Conservation (phyloP, 148 eudicot species). For the Persicaria maculosa region DNA sequence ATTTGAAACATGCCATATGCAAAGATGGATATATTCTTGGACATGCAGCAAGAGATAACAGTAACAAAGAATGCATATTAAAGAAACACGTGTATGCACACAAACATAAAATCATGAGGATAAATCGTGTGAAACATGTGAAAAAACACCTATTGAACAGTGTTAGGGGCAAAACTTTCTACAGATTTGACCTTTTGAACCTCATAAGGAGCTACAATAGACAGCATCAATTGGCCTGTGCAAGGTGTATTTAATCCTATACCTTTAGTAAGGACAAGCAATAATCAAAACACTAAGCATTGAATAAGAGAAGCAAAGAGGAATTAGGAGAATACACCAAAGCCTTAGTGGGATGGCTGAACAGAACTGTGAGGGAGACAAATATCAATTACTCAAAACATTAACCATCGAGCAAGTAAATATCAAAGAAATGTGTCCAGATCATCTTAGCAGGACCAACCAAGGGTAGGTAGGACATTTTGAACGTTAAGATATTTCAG, state of each 20-base stretch:
- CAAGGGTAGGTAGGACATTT: not conserved
- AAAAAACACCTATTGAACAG: not conserved
- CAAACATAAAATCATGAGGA: not conserved
- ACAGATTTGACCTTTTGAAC: no score
- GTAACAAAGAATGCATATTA: no score
- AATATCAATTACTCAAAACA: not conserved
- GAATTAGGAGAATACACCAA: not conserved
- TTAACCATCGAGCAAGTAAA: not conserved
- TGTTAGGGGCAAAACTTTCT: not conserved
- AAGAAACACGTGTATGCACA: not conserved
- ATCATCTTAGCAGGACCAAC: not conserved
- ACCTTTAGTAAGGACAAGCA: not conserved
- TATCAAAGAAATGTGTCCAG: not conserved
- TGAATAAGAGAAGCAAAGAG: not conserved
- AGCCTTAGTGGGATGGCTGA: not conserved
- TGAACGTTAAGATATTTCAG: not conserved
- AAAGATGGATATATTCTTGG: no score
- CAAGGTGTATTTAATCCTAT: not conserved
- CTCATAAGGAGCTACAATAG: not conserved
- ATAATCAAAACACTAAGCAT: not conserved
- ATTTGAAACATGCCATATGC: no score
- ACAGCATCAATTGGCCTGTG: not conserved
- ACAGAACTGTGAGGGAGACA: not conserved
- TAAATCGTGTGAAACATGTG: not conserved
- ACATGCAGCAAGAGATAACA: no score